phyloP scores from a whole-genome alignment of 2,329 filamentous ascomycete genomes.

The Colletotrichum higginsianum region DNA sequence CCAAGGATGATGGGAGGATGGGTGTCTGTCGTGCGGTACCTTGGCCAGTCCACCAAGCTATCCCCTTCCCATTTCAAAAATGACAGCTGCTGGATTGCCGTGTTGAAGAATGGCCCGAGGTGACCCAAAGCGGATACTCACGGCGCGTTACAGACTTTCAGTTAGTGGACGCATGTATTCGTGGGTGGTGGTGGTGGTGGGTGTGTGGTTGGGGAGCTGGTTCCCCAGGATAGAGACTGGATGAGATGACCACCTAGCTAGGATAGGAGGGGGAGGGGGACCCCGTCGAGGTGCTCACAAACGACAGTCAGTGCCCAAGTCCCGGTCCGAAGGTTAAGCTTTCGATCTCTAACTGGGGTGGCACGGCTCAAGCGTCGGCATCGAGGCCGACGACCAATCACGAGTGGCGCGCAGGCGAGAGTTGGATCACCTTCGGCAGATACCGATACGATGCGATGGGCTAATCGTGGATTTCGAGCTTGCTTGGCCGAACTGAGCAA shows the following conservation, averaged over 20 bases:
- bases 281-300: slow-evolving; percentile 6
- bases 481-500: background rate
- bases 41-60: background rate
- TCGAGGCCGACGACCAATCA: slow-evolving; percentile 25
- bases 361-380: slow-evolving; percentile 22
- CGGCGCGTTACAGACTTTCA: too few relatives aligned
- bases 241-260: background rate
- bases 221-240: background rate
- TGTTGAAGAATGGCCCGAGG: background rate
- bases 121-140: background rate
- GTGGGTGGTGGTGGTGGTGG: background rate
- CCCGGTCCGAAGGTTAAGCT: slow-evolving; percentile 38
- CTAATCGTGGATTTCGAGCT: too few relatives aligned
- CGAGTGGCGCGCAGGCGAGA: background rate
- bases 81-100: background rate
- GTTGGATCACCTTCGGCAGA: slow-evolving; percentile 25
- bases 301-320: slow-evolving; percentile 15
- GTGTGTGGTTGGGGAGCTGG: background rate
- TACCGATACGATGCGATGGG: background rate
- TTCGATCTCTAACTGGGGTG: slow-evolving; percentile 31
- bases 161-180: too few relatives aligned
- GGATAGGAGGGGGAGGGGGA: slow-evolving; percentile 3
- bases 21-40: background rate
- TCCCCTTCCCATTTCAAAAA: background rate
- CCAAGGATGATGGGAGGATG: background rate